A percentile compares a stretch with the other conserved stretches of the same genome.
These are phyloP conservation scores for Neodidymelliopsis sp. DNA, from an alignment of 2,329 filamentous ascomycete species.

Conservation along the genomic window DNA sequence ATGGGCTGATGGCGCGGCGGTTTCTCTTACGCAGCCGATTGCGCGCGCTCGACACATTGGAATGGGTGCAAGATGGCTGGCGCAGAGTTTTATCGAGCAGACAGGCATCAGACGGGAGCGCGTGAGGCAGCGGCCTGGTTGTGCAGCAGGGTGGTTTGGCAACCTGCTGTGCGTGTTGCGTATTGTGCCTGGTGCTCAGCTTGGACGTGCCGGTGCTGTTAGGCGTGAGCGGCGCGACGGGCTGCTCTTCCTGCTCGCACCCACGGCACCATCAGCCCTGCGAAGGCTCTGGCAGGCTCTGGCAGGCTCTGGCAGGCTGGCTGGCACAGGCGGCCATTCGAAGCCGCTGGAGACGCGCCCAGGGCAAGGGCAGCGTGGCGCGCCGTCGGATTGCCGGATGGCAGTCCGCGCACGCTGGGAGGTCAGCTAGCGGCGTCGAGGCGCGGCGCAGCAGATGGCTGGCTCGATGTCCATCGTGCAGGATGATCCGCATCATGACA, in stretches of 20 bases:
- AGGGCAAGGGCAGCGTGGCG: conserved; percentile 24
- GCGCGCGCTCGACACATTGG: conserved; percentile 23
- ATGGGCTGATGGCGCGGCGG: conserved; percentile 19
- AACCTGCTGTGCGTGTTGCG: not conserved
- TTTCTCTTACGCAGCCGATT: conserved; percentile 35
- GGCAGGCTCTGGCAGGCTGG: conserved; percentile 3
- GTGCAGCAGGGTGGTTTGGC: conserved; percentile 5
- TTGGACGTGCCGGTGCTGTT: too few relatives aligned
- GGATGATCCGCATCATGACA: conserved; percentile 34
- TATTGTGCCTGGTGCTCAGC: conserved; percentile 6
- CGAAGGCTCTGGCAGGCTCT: conserved; percentile 6
- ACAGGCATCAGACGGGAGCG: conserved; percentile 25
- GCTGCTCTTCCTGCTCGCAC: conserved; percentile 10
- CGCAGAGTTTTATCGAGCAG: conserved; percentile 30
- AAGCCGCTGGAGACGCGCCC: conserved; percentile 29
- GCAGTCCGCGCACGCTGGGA: conserved; percentile 13
- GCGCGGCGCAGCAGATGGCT: conserved; percentile 28
- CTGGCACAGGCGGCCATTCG: conserved; percentile 24
- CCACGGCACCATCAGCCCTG: conserved; percentile 31
- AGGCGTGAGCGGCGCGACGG: conserved; percentile 18
- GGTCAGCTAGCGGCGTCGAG: conserved; percentile 17
- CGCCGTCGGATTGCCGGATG: conserved; percentile 20
- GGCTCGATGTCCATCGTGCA: conserved; percentile 28
- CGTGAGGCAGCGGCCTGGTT: conserved; percentile 17
- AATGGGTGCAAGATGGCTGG: conserved; percentile 15